Evolutionary conservation across 192 early-diverging fungal species (phyloP), one percentile per base, ranked within the genome.

Genomic region (Backusella macrospora): DNA sequence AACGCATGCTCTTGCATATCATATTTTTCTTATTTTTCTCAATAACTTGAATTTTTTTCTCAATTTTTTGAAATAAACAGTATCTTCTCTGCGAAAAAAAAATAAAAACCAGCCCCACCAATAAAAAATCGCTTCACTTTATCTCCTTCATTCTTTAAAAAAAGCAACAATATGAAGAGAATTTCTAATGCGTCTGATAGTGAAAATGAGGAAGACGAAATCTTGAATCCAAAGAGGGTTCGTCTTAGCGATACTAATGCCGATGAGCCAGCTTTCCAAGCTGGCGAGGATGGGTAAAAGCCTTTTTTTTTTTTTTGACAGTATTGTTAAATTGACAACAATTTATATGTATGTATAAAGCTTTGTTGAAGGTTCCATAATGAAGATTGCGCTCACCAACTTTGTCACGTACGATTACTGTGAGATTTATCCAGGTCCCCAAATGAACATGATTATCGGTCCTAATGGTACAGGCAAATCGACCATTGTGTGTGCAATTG

Each of bases 361-460:
- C 2, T 87, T 83, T 52, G 80, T 84, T 10, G 70, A 86, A 65
- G 95, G 95, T 0, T 76, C 90, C 1, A 96, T 97, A 65, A 78
- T 95, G 0, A 83, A 90, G 46, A 90, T 97, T 10, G 80, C 86
- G 6, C 82, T 96, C 26, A 88, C 78, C n/a, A 94, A 96, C 79
- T 99, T 99, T 81, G 91, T 99, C n/a, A 99, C 98, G 0, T 99
- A 99, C 80, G 92, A 96, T 72, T 81, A 80, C 10, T 92, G 92
- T 68, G 90, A 95, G 63, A 91, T 96, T 66, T 76, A 52, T 7
- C 96, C 98, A 2, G 98, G 98, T 0, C 96, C 96, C 0, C 88
- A 96, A 72, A 86, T 99, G 78, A 99, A 99, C 81, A 99, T 99
- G 98, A 93, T 99, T 39, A 94, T 98, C 63, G 96, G 94, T 26